Evolutionary conservation across 129 eudicot species (phyloP).

Genomic region (Tagetes erecta): DNA sequence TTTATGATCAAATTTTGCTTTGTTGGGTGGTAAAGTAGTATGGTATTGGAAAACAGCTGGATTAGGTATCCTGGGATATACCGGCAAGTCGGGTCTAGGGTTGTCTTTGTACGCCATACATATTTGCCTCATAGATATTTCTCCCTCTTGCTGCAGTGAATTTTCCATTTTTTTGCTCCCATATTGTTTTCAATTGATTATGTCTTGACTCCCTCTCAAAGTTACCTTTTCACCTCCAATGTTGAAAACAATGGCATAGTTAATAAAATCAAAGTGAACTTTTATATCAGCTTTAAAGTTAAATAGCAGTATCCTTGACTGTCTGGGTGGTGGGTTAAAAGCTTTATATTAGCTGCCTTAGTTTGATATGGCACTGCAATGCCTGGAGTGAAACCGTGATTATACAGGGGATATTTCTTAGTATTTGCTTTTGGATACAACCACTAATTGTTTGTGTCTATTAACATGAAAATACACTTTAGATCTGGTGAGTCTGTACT

Average conservation of each 20-base stretch:
- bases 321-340: slow-evolving; percentile 4
- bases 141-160: too few species aligned
- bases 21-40: background rate
- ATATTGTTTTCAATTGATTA: too few species aligned
- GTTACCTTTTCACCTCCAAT: too few species aligned
- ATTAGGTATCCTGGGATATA: background rate
- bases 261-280: too few species aligned
- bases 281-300: background rate
- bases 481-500: background rate
- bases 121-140: too few species aligned
- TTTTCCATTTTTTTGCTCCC: too few species aligned
- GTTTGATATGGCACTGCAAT: background rate
- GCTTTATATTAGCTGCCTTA: background rate
- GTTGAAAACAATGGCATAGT: too few species aligned
- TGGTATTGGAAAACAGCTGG: background rate
- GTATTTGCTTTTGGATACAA: background rate
- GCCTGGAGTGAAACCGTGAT: background rate
- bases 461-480: background rate
- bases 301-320: background rate
- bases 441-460: background rate
- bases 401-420: background rate
- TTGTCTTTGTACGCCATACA: too few species aligned
- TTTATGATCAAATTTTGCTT: background rate
- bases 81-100: background rate
- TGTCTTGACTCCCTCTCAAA: too few species aligned